Base-by-base conservation (phyloP, 495 filamentous ascomycete genomes). In the Halenospora varia region DNA sequence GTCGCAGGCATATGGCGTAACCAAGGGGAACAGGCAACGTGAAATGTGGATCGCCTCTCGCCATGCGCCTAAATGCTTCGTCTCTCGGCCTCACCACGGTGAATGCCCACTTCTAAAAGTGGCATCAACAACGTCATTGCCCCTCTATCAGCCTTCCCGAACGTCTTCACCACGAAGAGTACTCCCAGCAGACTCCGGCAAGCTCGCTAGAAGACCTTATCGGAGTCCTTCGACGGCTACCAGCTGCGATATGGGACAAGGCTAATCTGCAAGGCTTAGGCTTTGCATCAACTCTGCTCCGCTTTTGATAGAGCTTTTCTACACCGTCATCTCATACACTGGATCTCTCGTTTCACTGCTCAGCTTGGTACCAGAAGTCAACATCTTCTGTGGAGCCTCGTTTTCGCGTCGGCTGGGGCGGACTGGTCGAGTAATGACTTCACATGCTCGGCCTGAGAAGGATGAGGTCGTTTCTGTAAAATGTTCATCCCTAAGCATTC, bases 261-360 rank as follows among this genome's bases (percentile, higher is more conserved):
- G 42, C n/a, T 20, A 20, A 17, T 46, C 19, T 49, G 47, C 47
- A 49, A 25, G 22, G 11, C 22, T 25, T 20, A 49, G 19, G 6
- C 47, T 49, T 49, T 25, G 22, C 47, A 49, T 25, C 19, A 24
- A 10, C 19, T 24, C 47, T 18, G 47, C 20, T 59, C 56, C 61
- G 61, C 56, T 63, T 59, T 59, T 63, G 56, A 59, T 59, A 59
- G 39, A 51, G 45, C 25, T 20, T 56, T 55, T 41, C 26, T 45
- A 41, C 53, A 47, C 59, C 53, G 48, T 61, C 59, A 61, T 50
- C 13, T 50, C 29, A 59, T 55, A 60, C 25, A 56, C 51, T 60
- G 58, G 58, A 60, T 25, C 45, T 55, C 23, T 18, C 17, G 50
- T 56, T 59, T 63, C 53, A 44, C n/a, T 6, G 25, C 18, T 18